phyloP scores from a whole-genome alignment of 768 basidiomycete species.

The Tricholoma sp. region DNA sequence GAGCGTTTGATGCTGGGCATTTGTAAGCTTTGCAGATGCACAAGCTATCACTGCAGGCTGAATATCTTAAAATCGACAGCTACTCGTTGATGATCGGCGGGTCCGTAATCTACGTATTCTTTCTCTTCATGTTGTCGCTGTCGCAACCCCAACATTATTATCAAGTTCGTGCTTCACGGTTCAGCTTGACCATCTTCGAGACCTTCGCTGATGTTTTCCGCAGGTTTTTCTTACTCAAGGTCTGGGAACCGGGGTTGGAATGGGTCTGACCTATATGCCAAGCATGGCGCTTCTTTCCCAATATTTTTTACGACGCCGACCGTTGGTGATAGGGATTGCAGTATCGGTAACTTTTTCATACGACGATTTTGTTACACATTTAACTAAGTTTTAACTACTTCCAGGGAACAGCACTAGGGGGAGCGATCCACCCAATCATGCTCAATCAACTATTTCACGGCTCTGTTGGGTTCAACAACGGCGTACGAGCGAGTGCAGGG shows the following conservation, averaged over 20 bases:
- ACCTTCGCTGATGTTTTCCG: neutral
- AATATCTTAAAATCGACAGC: constrained; percentile 6
- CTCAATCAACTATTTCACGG: constrained; percentile 53
- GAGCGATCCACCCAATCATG: constrained; percentile 60
- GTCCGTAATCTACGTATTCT: constrained; percentile 22
- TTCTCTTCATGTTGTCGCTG: constrained; percentile 28
- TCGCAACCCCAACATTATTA: constrained; percentile 22
- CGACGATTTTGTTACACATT: constrained; percentile 9
- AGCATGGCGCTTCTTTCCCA: constrained; percentile 43
- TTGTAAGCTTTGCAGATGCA: constrained; percentile 11
- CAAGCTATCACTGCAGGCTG: neutral
- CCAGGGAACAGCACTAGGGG: constrained; percentile 51
- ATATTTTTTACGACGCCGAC: constrained; percentile 41
- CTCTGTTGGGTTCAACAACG: constrained; percentile 46
- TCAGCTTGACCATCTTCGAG: neutral
- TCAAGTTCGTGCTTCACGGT: constrained; percentile 13
- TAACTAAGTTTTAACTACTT: neutral
- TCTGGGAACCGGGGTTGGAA: constrained; percentile 40
- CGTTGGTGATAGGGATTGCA: constrained; percentile 46
- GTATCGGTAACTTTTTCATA: constrained; percentile 27
- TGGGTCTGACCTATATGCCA: constrained; percentile 43
- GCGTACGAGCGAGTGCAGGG: constrained; percentile 35
- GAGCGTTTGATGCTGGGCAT: constrained; percentile 22
- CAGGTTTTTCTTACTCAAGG: constrained; percentile 47
- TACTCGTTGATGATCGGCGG: constrained; percentile 25